A percentile compares a stretch with the other conserved stretches of the same genome.
These are phyloP conservation scores for Tanozyma kutaoensis DNA, from an alignment of 805 yeast genomes.

Conservation along the genomic window DNA sequence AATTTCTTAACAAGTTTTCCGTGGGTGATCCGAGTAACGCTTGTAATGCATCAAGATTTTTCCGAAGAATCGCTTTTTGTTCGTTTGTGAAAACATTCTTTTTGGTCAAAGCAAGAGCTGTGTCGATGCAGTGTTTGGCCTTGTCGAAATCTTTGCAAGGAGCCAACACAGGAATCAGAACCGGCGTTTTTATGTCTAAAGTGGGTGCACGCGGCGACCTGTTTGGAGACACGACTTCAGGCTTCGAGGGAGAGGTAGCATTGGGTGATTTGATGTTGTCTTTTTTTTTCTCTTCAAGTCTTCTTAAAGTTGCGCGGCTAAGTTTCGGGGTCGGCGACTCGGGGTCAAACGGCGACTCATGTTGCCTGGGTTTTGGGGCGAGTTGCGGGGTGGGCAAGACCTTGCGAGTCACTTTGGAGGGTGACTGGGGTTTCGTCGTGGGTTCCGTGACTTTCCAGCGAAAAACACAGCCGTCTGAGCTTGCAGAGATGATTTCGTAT, in stretches of 20 bases:
- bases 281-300: conserved; percentile 16
- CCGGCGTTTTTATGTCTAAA: conserved; percentile 1
- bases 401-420: conserved; percentile 17
- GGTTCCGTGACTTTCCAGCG: conserved; percentile 26
- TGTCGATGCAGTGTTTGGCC: conserved; percentile 1
- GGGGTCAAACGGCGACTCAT: conserved; percentile 1
- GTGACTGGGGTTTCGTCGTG: neutral
- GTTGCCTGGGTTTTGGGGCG: conserved; percentile 2
- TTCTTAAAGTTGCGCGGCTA: conserved; percentile 17
- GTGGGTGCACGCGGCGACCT: neutral
- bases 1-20: conserved; percentile 17
- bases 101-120: neutral
- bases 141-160: conserved; percentile 9
- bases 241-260: neutral
- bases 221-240: neutral
- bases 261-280: conserved; percentile 1
- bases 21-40: conserved; percentile 5
- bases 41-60: conserved; percentile 1
- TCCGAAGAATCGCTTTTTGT: neutral
- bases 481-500: conserved; percentile 3
- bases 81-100: neutral
- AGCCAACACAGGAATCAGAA: conserved; percentile 1
- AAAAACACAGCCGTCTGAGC: conserved; percentile 43
- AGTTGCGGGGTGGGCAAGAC: conserved; percentile 8
- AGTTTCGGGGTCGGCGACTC: conserved; percentile 11